These are phyloP conservation scores for Botryotinia globosa DNA, from an alignment of 2,329 filamentous ascomycete genomes.

Conservation along the genomic window DNA sequence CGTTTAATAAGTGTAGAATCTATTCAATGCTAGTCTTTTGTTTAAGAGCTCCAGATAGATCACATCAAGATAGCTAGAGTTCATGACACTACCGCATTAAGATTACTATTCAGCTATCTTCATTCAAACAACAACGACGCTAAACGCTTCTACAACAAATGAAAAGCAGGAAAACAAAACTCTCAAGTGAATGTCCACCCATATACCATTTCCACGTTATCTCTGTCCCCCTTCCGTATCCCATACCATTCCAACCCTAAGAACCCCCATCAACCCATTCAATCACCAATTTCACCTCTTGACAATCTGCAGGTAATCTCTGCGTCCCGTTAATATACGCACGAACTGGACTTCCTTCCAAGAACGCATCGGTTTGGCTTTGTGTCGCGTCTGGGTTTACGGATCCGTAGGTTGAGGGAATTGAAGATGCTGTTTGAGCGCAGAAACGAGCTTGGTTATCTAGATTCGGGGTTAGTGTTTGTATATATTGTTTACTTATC, in stretches of 20 bases:
- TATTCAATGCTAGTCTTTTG: not conserved
- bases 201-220: not conserved
- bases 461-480: not conserved
- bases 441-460: constrained; percentile 13
- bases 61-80: not conserved
- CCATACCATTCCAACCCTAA: not conserved
- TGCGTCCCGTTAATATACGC: constrained; percentile 5
- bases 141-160: not conserved
- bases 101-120: not conserved
- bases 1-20: not conserved
- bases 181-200: not conserved
- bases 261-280: constrained; percentile 34
- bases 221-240: too few relatives aligned
- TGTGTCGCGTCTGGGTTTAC: not conserved
- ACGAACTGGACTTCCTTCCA: not conserved
- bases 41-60: not conserved
- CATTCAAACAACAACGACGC: not conserved
- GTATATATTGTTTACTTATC: not conserved
- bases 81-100: not conserved
- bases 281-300: constrained; percentile 11
- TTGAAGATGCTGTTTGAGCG: not conserved
- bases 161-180: not conserved
- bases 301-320: not conserved
- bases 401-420: not conserved
- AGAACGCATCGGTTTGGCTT: not conserved